Base-by-base conservation (phyloP, 257 asterid genomes). In the Solanum sitiens region DNA sequence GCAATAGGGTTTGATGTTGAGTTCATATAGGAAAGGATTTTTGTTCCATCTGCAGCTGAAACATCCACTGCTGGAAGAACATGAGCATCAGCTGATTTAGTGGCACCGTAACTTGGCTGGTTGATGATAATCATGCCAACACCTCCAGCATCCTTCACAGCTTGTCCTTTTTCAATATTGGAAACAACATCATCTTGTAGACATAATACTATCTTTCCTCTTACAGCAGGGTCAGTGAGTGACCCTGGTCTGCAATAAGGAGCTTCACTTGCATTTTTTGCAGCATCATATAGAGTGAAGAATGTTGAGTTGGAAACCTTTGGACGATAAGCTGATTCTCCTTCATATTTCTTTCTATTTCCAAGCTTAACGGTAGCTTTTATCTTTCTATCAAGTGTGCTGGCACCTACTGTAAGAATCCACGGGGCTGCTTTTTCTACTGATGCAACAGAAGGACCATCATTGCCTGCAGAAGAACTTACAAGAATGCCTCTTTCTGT, bases 341-440 rank as follows among this genome's bases (percentile, higher is more conserved):
- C 94, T 4, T 90, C 70, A 2, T 83, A 76, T 32, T 84, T 40
- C 72, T 80, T 73, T 1, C 67, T 15, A 67, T 93, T 89, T 68
- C 93, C 94, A 12, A 93, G 89, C n/a, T 88, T 37, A 4, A 86
- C 92, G 4, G 87, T 88, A 2, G 92, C 94, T 79, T 39, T 84
- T 21, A 93, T 8, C 56, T 85, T 88, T 33, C 96, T 86, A 25
- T 92, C 93, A n/a, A 40, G 50, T 0, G 93, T 90, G 85, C 95
- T 91, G 3, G 96, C 94, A 7, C 95, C 96, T 7, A 93, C 94
- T 0, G 94, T 89, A 59, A 93, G 92, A 13, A 89, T 82, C 95
- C 95, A 93, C 0, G 94, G 94, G 23, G 94, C 93, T 16, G 72
- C 91, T 12, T 91, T 89, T 1, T 40, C 1, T 15, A 90, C 2